Base-by-base conservation (phyloP, 2,329 filamentous ascomycete species). In the Pseudogymnoascus sp. region DNA sequence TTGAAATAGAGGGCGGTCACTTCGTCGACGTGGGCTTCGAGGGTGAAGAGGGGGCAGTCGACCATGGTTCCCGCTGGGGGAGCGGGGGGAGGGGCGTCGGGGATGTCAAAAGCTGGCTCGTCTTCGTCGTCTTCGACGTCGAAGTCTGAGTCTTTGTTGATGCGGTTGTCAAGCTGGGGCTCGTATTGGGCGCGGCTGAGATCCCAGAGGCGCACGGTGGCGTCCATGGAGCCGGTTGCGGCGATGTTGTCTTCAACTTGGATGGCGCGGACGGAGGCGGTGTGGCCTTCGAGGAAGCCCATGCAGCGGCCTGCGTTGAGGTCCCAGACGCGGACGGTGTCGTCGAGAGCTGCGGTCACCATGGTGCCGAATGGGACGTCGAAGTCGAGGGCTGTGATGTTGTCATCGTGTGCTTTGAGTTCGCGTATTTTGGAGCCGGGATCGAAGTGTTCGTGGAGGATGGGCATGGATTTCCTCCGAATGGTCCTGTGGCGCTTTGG, bases 241-340 rank as follows among this genome's bases (percentile, higher is more conserved):
- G 97, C 86, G 66, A 97, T 89, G 73, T 96, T 97, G 73, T 97
- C 93, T 73, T 97, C 91, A 0, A 99, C 90, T 73, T 99, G 95
- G 59, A 99, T 79, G 64, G 93, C 86, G 62, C 93, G 86, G 21
- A 99, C 95, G 0, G 95, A 97, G 6, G 93, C 95, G 13, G 96
- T 89, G 75, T 99, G 95, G 1, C 95, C 95, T 74, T 97, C 95
- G 31, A 99, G 81, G 70, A 90, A 80, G 26, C 95, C 95, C 72
- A 96, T 93, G 75, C 93, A 97, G 35, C 93, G 85, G 38, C 95
- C 95, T 2, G 91, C 89, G 72, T 95, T 97, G 67, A 99, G 80
- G 76, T 99, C 95, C 95, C 95, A 99, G 19, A 99, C 95, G 66
- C 90, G 85, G 47, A 99, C 89, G 0, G 91, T 93, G 74, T 99